Conservation (phyloP, 164 flowering plant genomes). For the Vitis amurensis region DNA sequence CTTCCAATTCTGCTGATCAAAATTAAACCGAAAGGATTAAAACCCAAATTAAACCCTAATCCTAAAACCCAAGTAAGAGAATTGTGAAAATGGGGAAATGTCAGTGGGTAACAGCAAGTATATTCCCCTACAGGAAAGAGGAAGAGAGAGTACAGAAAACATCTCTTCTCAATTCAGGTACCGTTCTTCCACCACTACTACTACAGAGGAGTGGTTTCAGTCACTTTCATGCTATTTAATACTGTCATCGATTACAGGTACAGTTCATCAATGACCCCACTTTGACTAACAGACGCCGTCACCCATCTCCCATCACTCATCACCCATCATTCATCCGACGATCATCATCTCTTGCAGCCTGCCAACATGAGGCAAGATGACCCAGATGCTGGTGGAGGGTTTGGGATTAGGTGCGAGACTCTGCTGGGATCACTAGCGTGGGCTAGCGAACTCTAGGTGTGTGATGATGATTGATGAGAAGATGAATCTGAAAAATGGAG, state of each 20-base stretch:
- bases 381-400: too few relatives aligned
- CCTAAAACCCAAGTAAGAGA: not conserved
- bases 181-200: too few relatives aligned
- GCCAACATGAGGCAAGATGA: too few relatives aligned
- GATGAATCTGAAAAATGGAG: not conserved
- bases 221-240: slow-evolving; percentile 6
- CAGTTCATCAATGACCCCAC: slow-evolving; percentile 3
- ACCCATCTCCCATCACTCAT: not conserved
- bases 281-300: not conserved
- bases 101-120: not conserved
- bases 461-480: too few relatives aligned
- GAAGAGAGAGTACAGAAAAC: too few relatives aligned
- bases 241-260: not conserved
- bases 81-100: not conserved
- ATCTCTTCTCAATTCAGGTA: too few relatives aligned
- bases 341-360: too few relatives aligned
- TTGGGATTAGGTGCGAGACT: too few relatives aligned
- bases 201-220: not conserved
- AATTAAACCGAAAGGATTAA: slow-evolving; percentile 1
- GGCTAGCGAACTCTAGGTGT: too few relatives aligned
- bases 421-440: too few relatives aligned
- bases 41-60: not conserved
- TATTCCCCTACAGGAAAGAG: not conserved
- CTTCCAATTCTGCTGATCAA: slow-evolving; percentile 37
- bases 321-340: not conserved